Conservation (phyloP, 2,329 filamentous ascomycete genomes). For the Stemphylium vesicarium region DNA sequence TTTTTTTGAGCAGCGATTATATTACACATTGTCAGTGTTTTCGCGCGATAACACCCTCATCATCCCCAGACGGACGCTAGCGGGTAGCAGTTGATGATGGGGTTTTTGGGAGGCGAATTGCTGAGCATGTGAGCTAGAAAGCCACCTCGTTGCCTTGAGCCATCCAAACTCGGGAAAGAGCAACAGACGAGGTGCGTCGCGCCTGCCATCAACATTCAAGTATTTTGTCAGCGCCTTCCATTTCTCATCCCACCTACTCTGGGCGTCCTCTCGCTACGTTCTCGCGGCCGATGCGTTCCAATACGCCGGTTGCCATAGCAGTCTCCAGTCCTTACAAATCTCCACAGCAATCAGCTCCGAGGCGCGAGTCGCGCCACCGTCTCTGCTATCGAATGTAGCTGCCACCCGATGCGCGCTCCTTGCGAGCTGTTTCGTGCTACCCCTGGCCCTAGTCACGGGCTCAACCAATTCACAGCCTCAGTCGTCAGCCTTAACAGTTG, state of each 20-base stretch:
- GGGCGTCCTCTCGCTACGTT: background rate
- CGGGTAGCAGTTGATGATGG: background rate
- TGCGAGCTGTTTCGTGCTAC: slow-evolving; percentile 2
- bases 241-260: background rate
- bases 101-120: slow-evolving; percentile 6
- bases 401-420: slow-evolving; percentile 1
- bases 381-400: slow-evolving; percentile 13
- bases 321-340: slow-evolving; percentile 10
- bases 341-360: slow-evolving; percentile 3
- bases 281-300: background rate
- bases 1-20: slow-evolving; percentile 2
- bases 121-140: slow-evolving; percentile 22
- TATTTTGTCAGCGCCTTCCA: slow-evolving; percentile 9
- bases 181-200: background rate
- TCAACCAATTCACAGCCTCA: slow-evolving; percentile 14
- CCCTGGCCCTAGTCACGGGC: background rate
- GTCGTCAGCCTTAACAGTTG: slow-evolving; percentile 7
- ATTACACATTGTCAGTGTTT: slow-evolving; percentile 4
- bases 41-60: slow-evolving; percentile 12
- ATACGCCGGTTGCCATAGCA: slow-evolving; percentile 2
- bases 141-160: slow-evolving; percentile 34
- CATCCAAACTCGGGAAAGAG: slow-evolving; percentile 25
- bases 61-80: slow-evolving; percentile 7
- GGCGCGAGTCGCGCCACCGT: slow-evolving; percentile 1
- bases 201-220: background rate